These are phyloP conservation scores for Vitis riparia DNA, from an alignment of 164 flowering plant genomes.

Conservation along the genomic window DNA sequence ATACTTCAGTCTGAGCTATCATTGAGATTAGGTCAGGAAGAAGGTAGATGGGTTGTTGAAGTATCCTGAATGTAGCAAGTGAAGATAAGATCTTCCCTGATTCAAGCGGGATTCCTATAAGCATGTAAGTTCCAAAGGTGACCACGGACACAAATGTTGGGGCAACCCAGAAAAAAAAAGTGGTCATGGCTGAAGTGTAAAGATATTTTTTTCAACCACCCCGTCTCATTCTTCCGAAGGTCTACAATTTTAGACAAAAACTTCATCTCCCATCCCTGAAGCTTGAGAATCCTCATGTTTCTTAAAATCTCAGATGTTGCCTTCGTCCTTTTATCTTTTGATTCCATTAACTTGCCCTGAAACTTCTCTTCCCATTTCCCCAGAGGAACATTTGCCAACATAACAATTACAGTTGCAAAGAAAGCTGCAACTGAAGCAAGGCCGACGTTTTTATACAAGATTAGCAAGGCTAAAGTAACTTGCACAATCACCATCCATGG, in stretches of 20 bases:
- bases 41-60: slow-evolving; percentile 65
- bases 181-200: slow-evolving; percentile 40
- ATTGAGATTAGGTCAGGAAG: slow-evolving; percentile 68
- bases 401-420: slow-evolving; percentile 48
- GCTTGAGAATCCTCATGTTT: slow-evolving; percentile 85
- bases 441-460: slow-evolving; percentile 70
- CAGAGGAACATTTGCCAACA: slow-evolving; percentile 62
- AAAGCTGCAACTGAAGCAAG: slow-evolving; percentile 58
- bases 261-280: slow-evolving; percentile 84
- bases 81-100: slow-evolving; percentile 74
- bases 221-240: slow-evolving; percentile 49
- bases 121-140: slow-evolving; percentile 58
- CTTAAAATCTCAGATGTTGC: slow-evolving; percentile 66
- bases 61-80: slow-evolving; percentile 73
- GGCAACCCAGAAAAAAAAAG: slow-evolving; percentile 59
- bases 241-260: slow-evolving; percentile 55
- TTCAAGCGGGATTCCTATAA: slow-evolving; percentile 60
- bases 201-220: slow-evolving; percentile 55
- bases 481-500: slow-evolving; percentile 64
- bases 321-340: slow-evolving; percentile 77
- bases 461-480: slow-evolving; percentile 50
- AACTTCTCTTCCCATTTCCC: slow-evolving; percentile 48
- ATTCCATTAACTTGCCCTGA: slow-evolving; percentile 59
- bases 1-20: slow-evolving; percentile 71
- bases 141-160: slow-evolving; percentile 66